Base-by-base conservation (phyloP, 106 monocot species). In the Dendrobium officinale region DNA sequence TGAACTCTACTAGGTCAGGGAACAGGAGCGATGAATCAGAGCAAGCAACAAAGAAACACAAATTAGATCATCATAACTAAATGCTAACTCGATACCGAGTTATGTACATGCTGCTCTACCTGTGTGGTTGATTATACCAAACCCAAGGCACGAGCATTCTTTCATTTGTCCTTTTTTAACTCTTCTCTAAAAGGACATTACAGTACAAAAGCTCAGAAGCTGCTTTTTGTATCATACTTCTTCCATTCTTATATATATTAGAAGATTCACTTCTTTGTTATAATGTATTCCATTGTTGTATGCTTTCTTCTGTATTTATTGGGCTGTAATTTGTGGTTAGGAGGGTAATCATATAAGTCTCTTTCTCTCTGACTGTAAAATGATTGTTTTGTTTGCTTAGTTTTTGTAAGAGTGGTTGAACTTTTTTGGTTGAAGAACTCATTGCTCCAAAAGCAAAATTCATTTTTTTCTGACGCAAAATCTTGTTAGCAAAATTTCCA, bases 41-140 rank as follows among this genome's bases (percentile, higher is more conserved):
- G 74, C 74, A 74, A 44, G 74, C 74, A 42, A 20, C 74, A 43
- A 74, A 74, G 20, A 74, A 18, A n/a, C 74, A 74, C 8, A 74
- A 74, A 74, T 43, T 43, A 74, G 74, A 74, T 44, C 74, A 74
- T 44, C 74, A 74, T 43, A 44, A 20, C 19, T 74, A 44, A 44
- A 74, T 9, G 33, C 74, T 13, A 19, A 13, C 7, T n/a, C 6
- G 19, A 42, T 74, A 37, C 42, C 20, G 15, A 11, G 42, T 20
- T 43, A 42, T 74, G 74, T 74, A 74, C 42, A 74, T 74, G 74
- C 43, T 43, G 74, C 20, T 74, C 74, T 74, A 74, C 43, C 42
- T 74, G 41, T 74, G 74, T 74, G 74, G 74, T 74, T 42, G 26
- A 42, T 43, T 24, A 74, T 74, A 20, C 74, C 20, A 74, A n/a